These are phyloP conservation scores for Rhodomyrtus tomentosa DNA, from an alignment of 345 rosid genomes.

Conservation along the genomic window DNA sequence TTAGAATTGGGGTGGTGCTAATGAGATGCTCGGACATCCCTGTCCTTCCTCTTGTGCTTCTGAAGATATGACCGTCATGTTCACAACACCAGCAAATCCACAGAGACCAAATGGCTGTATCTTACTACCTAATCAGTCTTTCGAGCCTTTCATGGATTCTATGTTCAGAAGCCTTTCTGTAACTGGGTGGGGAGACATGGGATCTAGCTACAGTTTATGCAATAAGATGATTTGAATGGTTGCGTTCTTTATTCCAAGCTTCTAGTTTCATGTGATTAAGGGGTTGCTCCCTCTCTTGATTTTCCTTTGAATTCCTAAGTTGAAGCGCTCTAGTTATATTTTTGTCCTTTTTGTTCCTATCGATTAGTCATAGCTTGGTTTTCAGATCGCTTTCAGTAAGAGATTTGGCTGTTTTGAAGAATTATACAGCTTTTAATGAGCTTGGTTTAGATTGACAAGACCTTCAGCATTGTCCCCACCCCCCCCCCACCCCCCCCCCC, in stretches of 20 bases:
- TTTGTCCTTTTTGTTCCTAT: neutral
- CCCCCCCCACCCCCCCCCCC: neutral
- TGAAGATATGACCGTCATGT: neutral
- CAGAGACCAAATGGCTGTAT: neutral
- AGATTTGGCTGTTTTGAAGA: neutral
- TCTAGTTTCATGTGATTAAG: neutral
- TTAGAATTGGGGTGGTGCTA: neutral
- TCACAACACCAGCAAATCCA: neutral
- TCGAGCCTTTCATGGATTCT: neutral
- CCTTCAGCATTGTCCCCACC: neutral
- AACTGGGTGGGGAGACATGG: neutral
- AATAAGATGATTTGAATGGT: neutral
- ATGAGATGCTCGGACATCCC: neutral
- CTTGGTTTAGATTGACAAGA: neutral
- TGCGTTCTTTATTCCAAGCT: neutral
- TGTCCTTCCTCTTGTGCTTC: neutral
- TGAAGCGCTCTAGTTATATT: neutral
- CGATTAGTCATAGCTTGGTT: neutral
- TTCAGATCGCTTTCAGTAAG: neutral
- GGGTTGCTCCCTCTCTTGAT: neutral
- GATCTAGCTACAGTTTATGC: neutral
- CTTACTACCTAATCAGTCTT: neutral
- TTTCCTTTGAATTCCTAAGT: neutral
- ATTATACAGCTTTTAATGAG: neutral
- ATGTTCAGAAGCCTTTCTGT: neutral